Conservation (phyloP, 1,284 basidiomycete species). For the Trichosporon faecale region DNA sequence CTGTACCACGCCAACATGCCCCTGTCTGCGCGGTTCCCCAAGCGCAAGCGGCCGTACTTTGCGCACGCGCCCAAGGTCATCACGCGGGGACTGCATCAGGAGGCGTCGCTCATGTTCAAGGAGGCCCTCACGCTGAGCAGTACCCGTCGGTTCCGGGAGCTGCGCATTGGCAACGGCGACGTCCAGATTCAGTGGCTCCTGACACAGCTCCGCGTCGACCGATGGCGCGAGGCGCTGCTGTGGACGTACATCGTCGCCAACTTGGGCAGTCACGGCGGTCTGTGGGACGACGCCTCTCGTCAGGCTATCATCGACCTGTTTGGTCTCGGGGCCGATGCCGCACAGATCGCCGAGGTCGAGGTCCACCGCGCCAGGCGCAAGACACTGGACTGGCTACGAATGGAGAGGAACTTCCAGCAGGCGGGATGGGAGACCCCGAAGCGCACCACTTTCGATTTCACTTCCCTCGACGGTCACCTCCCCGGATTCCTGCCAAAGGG, state of each 20-base stretch:
- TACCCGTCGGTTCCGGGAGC: constrained; percentile 43
- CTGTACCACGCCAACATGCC: constrained; percentile 48
- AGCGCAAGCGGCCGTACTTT: constrained; percentile 45
- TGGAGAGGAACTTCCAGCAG: constrained; percentile 33
- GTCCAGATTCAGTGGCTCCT: constrained; percentile 49
- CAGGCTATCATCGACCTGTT: constrained; percentile 36
- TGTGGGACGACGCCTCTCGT: constrained; percentile 36
- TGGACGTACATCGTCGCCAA: constrained; percentile 49
- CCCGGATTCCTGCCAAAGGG: background rate
- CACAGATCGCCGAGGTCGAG: constrained; percentile 41
- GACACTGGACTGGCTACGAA: constrained; percentile 36
- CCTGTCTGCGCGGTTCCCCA: constrained; percentile 45
- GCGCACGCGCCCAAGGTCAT: constrained; percentile 48
- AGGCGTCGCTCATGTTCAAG: constrained; percentile 48
- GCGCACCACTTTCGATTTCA: constrained; percentile 39
- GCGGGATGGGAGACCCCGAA: constrained; percentile 43
- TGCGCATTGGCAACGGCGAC: constrained; percentile 38
- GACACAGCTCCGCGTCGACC: constrained; percentile 41
- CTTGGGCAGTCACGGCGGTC: constrained; percentile 30
- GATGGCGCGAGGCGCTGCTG: constrained; percentile 49
- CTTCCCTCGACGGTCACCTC: background rate
- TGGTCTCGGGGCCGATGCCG: constrained; percentile 30
- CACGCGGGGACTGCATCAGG: constrained; percentile 45
- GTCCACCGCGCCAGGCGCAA: constrained; percentile 42
- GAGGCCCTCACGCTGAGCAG: constrained; percentile 36